Evolutionary conservation across 305 asterid genomes (phyloP).

Genomic region (Caryopteris hybrid): DNA sequence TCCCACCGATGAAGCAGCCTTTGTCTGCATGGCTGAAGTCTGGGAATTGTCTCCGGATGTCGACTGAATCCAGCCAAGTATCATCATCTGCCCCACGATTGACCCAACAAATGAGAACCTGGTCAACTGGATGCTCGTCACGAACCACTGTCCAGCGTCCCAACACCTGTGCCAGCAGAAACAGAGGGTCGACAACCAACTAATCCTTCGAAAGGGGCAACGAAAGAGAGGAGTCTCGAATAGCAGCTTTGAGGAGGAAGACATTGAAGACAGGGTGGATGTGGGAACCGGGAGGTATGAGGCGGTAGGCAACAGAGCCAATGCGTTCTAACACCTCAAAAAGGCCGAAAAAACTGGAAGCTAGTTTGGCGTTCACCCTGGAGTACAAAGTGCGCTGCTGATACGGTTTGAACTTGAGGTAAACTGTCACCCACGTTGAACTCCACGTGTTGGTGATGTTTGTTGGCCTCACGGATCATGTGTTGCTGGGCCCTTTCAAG

Average conservation of each 20-base stretch:
- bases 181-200: neutral
- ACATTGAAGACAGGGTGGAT: neutral
- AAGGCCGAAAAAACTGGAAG: neutral
- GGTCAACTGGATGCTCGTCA: neutral
- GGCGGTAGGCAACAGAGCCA: neutral
- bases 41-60: neutral
- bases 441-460: no score
- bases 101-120: neutral
- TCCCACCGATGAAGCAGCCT: no score
- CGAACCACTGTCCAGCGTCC: neutral
- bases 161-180: neutral
- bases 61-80: neutral
- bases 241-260: neutral
- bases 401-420: no score
- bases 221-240: no score
- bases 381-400: neutral
- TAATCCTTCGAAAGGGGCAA: neutral
- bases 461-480: no score
- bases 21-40: neutral
- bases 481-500: no score
- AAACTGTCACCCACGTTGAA: no score
- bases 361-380: neutral
- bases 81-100: neutral
- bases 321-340: neutral
- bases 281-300: neutral